Evolutionary conservation across 441 rosid species (phyloP), one percentile per base, ranked within the genome.

Genomic region (Corymbia citriodora): DNA sequence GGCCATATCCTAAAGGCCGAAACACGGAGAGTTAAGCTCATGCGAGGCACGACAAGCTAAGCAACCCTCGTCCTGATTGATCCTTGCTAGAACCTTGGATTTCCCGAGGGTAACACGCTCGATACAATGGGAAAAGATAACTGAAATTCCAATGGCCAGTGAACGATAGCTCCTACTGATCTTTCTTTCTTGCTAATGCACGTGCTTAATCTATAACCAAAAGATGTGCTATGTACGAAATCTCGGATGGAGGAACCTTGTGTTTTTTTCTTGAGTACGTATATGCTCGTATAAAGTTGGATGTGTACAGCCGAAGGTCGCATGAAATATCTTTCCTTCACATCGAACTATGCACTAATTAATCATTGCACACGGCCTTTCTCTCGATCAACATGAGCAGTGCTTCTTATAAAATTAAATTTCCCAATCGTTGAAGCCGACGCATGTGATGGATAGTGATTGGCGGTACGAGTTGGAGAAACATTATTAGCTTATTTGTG

Each of bases 381-480:
- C 29, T 40, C 29, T 74, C 1, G 40, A 68, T 31, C 36, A 68
- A 23, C 85, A 1, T 74, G 85, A 74, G 7, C 12, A 21, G 52
- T 11, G 15, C 17, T 40, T 40, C 52, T 13, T 1, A 4, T 40
- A 6, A 40, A 21, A 45, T 40, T 21, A 23, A 74, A 21, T 45
- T 11, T 9, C 52, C 6, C 0, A 1, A 74, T 74, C 29, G 15
- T 74, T 40, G 52, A 74, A 74, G 17, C n/a, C 9, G n/a, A 8
- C 17, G 15, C 17, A 3, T 11, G 50, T 74, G 12, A 74, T 25
- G 21, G 1, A 74, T 74, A 40, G 50, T 0, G 48, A 74, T 40
- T 45, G 17, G 10, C 12, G 29, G 10, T 7, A 25, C 0, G 16
- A 40, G 2, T 40, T 21, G 8, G 2, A 74, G n/a, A 40, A 74